phyloP scores from a whole-genome alignment of 768 basidiomycete genomes.

The Hirschioporus abietinus region DNA sequence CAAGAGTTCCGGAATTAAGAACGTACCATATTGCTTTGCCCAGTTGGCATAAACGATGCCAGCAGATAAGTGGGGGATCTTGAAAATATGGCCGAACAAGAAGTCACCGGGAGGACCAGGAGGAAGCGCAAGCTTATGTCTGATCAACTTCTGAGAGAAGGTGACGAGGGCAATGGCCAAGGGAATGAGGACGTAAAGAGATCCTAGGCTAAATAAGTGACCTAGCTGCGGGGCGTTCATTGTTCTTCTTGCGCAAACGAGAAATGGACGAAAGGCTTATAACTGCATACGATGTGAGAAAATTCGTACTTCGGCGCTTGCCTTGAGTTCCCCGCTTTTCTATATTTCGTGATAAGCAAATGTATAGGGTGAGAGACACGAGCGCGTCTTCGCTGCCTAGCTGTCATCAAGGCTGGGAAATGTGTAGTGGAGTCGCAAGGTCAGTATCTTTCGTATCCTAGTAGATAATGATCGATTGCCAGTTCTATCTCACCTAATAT shows the following conservation, averaged over 20 bases:
- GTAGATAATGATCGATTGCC: not conserved
- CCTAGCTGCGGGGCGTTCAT: not conserved
- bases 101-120: slow-evolving; percentile 51
- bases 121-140: slow-evolving; percentile 11
- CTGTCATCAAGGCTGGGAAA: not conserved
- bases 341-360: not conserved
- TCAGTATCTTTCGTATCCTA: not conserved
- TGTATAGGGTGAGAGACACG: not conserved
- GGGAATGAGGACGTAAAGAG: not conserved
- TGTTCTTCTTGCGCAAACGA: not conserved
- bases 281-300: not conserved
- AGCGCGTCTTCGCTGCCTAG: not conserved
- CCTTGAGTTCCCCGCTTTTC: too few species aligned
- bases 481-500: too few species aligned
- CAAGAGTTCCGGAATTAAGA: not conserved
- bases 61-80: slow-evolving; percentile 44
- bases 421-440: not conserved
- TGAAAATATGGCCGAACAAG: slow-evolving; percentile 47
- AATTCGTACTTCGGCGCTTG: not conserved
- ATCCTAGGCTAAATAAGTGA: not conserved
- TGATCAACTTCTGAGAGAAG: not conserved
- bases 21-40: slow-evolving; percentile 45
- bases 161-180: not conserved
- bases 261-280: not conserved
- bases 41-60: slow-evolving; percentile 50